Evolutionary conservation across 2,329 filamentous ascomycete species (phyloP).

Genomic region (Fusarium denticulatum): DNA sequence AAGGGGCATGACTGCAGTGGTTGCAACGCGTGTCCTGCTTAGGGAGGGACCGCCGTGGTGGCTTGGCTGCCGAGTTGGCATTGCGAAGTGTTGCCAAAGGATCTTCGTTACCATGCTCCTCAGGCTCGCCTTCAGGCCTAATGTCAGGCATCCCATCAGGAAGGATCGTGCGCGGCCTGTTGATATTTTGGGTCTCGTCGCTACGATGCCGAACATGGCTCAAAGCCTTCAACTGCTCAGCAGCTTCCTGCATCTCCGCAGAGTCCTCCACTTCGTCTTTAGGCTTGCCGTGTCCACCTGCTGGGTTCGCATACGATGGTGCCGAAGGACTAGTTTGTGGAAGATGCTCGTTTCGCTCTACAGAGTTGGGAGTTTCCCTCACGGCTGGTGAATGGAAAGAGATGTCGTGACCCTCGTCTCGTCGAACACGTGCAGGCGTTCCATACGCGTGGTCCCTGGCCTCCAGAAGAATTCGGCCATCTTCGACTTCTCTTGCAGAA

Average conservation of each 20-base stretch:
- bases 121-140: constrained; percentile 50
- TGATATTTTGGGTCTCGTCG: constrained; percentile 52
- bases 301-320: constrained; percentile 32
- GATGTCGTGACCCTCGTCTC: constrained; percentile 45
- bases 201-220: constrained; percentile 69
- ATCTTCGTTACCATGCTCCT: constrained; percentile 46
- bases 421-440: constrained; percentile 44
- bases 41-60: constrained; percentile 57
- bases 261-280: constrained; percentile 64
- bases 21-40: constrained; percentile 71
- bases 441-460: constrained; percentile 58
- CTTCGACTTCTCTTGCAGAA: constrained; percentile 64
- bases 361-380: constrained; percentile 36
- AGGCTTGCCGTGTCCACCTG: constrained; percentile 41
- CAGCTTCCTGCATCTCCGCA: constrained; percentile 75
- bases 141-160: constrained; percentile 51
- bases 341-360: constrained; percentile 40
- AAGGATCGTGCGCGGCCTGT: constrained; percentile 51
- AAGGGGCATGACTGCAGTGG: constrained; percentile 71
- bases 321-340: constrained; percentile 45
- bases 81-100: constrained; percentile 36
- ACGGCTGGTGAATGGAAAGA: constrained; percentile 38
- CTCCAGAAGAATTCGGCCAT: constrained; percentile 66
- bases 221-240: constrained; percentile 72
- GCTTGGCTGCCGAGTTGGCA: constrained; percentile 49